Conservation (phyloP, 352 stramenopile species). For the Pythium folliculosum region DNA sequence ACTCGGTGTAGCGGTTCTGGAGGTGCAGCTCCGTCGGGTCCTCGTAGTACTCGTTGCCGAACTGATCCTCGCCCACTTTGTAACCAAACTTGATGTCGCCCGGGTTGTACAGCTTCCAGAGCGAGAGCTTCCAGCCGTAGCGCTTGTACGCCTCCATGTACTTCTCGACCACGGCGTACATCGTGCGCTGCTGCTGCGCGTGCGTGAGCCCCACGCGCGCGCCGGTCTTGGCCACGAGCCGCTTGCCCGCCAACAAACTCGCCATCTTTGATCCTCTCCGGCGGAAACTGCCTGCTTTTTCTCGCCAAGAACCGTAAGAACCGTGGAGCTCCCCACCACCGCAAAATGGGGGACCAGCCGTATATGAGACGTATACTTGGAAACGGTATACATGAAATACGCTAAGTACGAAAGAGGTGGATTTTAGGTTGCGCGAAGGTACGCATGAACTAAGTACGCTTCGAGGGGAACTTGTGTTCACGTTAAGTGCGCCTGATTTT, state of each 20-base stretch:
- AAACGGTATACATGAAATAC: background rate
- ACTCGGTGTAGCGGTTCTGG: slow-evolving; percentile 87
- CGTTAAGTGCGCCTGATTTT: slow-evolving; percentile 21
- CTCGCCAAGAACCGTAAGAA: too few relatives aligned
- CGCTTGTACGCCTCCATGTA: slow-evolving; percentile 81
- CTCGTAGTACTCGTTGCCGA: slow-evolving; percentile 89
- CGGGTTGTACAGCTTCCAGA: slow-evolving; percentile 90
- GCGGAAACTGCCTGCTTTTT: too few relatives aligned
- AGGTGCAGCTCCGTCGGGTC: slow-evolving; percentile 74
- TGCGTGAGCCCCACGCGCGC: slow-evolving; percentile 21
- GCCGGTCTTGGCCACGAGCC: slow-evolving; percentile 18
- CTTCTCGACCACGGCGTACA: slow-evolving; percentile 82
- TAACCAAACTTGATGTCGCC: slow-evolving; percentile 89
- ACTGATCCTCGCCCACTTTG: slow-evolving; percentile 77
- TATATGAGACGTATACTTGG: slow-evolving; percentile 2
- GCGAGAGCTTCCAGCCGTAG: slow-evolving; percentile 74
- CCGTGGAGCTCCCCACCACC: slow-evolving; percentile 21
- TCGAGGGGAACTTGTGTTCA: background rate
- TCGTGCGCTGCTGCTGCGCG: slow-evolving; percentile 66
- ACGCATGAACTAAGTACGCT: background rate
- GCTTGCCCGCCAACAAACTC: slow-evolving; percentile 36
- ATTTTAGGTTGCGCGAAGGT: slow-evolving; percentile 1
- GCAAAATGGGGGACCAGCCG: slow-evolving; percentile 5
- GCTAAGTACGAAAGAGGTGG: slow-evolving; percentile 6
- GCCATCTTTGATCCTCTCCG: slow-evolving; percentile 30